Conservation (phyloP, 2,329 filamentous ascomycete species). For the Cryphonectria radicalis region DNA sequence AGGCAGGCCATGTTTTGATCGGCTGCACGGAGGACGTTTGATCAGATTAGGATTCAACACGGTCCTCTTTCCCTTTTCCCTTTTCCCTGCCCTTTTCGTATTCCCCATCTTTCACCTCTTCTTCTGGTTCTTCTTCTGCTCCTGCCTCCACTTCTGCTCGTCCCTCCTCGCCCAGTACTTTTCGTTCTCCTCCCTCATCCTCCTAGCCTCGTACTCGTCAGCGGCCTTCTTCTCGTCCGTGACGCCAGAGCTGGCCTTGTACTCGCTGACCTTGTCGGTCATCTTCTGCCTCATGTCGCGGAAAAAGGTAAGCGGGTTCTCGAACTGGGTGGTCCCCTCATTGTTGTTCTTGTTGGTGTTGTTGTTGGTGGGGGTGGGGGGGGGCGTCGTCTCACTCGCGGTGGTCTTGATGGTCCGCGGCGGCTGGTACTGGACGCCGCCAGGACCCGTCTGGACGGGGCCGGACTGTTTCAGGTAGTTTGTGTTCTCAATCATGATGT, state of each 20-base stretch:
- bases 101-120: not conserved
- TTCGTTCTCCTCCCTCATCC: slow-evolving; percentile 24
- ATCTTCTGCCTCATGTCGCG: slow-evolving; percentile 11
- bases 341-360: not conserved
- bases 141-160: slow-evolving; percentile 10
- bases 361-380: no score
- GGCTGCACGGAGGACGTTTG: not conserved
- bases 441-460: not conserved
- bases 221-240: slow-evolving; percentile 11
- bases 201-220: slow-evolving; percentile 17
- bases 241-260: not conserved
- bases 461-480: not conserved
- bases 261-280: slow-evolving; percentile 13
- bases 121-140: slow-evolving; percentile 16
- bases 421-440: slow-evolving; percentile 36
- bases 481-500: slow-evolving; percentile 5
- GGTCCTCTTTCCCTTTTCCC: slow-evolving; percentile 66
- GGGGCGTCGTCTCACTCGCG: slow-evolving; percentile 19
- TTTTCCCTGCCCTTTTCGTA: not conserved
- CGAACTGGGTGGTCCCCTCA: not conserved
- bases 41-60: not conserved
- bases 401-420: slow-evolving; percentile 38
- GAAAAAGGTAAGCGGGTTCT: slow-evolving; percentile 18
- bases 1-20: not conserved
- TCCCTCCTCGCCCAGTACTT: slow-evolving; percentile 21